Conservation (phyloP, 148 eudicot genomes). For the Silene conica region DNA sequence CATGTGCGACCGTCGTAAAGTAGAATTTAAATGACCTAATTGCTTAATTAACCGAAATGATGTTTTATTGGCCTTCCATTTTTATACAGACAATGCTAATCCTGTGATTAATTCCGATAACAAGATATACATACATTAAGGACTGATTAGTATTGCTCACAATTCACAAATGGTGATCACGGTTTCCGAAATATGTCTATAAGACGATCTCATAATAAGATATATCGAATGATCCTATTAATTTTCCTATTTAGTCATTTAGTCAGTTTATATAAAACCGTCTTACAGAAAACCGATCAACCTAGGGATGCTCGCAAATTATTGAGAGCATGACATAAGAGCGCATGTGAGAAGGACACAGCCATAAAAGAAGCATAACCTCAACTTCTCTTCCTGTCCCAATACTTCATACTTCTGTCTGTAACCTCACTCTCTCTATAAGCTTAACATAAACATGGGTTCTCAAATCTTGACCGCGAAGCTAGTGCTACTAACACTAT, state of each 20-base stretch:
- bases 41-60: not conserved
- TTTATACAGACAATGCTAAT: no score
- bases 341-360: not conserved
- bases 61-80: not conserved
- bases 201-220: no score
- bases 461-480: slow-evolving; percentile 5
- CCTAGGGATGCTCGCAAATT: no score
- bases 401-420: not conserved
- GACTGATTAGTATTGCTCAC: no score
- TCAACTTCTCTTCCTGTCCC: not conserved
- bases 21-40: not conserved
- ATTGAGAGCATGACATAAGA: not conserved
- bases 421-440: not conserved
- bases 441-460: not conserved
- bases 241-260: no score
- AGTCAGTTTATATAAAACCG: no score
- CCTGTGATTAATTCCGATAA: no score
- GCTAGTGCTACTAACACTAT: not conserved
- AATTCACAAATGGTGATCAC: no score
- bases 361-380: slow-evolving; percentile 1
- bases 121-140: not conserved
- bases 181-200: no score
- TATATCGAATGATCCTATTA: no score
- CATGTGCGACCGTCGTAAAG: no score
- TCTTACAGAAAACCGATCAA: no score